These are phyloP conservation scores for Stagonosporopsis tanaceti DNA, from an alignment of 2,329 filamentous ascomycete species.

Conservation along the genomic window DNA sequence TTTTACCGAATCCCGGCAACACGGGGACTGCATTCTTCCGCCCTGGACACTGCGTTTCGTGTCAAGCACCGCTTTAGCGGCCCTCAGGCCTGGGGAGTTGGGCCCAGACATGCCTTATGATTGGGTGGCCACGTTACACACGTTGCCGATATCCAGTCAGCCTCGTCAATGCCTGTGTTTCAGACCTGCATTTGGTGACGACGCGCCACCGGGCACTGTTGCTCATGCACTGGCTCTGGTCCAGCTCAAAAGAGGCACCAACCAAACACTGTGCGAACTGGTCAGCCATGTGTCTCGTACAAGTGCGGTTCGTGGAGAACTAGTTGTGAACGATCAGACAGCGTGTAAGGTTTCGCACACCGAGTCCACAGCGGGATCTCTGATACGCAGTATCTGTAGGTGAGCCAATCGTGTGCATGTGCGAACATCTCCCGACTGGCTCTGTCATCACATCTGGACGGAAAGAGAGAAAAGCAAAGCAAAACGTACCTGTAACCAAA, in stretches of 20 bases:
- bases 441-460: slow-evolving; percentile 13
- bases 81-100: slow-evolving; percentile 15
- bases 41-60: slow-evolving; percentile 12
- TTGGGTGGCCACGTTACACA: slow-evolving; percentile 2
- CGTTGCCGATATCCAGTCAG: slow-evolving; percentile 15
- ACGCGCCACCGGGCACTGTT: slow-evolving; percentile 9
- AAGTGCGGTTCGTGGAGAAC: neutral
- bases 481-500: slow-evolving; percentile 7
- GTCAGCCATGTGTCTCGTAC: slow-evolving; percentile 2
- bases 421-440: slow-evolving; percentile 1
- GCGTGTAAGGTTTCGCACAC: slow-evolving; percentile 12
- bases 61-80: slow-evolving; percentile 13
- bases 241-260: slow-evolving; percentile 1
- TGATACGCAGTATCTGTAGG: slow-evolving; percentile 34
- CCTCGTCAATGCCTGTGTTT: slow-evolving; percentile 13
- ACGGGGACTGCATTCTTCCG: slow-evolving; percentile 8
- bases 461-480: neutral
- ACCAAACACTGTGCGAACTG: slow-evolving; percentile 9
- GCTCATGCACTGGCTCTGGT: slow-evolving; percentile 7
- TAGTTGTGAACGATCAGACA: slow-evolving; percentile 5
- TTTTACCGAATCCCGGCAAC: slow-evolving; percentile 5
- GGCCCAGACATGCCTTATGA: slow-evolving; percentile 1
- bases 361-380: slow-evolving; percentile 27
- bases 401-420: slow-evolving; percentile 6
- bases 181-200: slow-evolving; percentile 12